Percentiles rank a stretch among this genome's conserved stretches.
Conservation (phyloP, 2,329 filamentous ascomycete species). For the Pseudocercospora fuligena region DNA sequence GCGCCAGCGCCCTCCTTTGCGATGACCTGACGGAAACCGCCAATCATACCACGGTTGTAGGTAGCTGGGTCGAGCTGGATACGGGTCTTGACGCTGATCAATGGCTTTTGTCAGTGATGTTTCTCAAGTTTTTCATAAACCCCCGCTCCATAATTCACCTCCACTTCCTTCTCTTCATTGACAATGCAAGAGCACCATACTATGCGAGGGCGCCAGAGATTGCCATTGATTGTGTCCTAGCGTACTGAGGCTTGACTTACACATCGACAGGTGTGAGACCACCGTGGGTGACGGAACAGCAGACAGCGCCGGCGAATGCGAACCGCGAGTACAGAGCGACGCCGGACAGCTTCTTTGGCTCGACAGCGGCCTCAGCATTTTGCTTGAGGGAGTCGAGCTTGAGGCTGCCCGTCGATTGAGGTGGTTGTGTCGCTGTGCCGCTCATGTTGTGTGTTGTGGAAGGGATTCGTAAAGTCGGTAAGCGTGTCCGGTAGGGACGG, state of each 20-base stretch:
- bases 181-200: not conserved
- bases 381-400: constrained; percentile 60
- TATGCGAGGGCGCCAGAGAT: not conserved
- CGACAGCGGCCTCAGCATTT: constrained; percentile 47
- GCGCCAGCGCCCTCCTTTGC: constrained; percentile 82
- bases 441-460: constrained; percentile 34
- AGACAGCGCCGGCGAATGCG: constrained; percentile 95
- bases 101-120: constrained; percentile 26
- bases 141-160: not conserved
- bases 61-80: constrained; percentile 89
- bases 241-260: constrained; percentile 65
- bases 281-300: constrained; percentile 98
- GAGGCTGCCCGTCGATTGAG: constrained; percentile 55
- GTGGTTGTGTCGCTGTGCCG: constrained; percentile 46
- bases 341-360: constrained; percentile 63
- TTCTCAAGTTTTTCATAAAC: not conserved
- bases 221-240: not conserved
- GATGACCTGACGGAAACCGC: constrained; percentile 85
- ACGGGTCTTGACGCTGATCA: constrained; percentile 83
- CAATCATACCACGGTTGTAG: constrained; percentile 87
- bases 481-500: constrained; percentile 9
- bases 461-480: constrained; percentile 13
- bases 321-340: constrained; percentile 89
- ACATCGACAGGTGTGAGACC: constrained; percentile 98
- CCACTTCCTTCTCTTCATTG: not conserved